Percentiles rank a stretch among this genome's conserved stretches.
These are phyloP conservation scores for Lathyrus aphaca DNA, from an alignment of 306 rosid genomes.

Conservation along the genomic window DNA sequence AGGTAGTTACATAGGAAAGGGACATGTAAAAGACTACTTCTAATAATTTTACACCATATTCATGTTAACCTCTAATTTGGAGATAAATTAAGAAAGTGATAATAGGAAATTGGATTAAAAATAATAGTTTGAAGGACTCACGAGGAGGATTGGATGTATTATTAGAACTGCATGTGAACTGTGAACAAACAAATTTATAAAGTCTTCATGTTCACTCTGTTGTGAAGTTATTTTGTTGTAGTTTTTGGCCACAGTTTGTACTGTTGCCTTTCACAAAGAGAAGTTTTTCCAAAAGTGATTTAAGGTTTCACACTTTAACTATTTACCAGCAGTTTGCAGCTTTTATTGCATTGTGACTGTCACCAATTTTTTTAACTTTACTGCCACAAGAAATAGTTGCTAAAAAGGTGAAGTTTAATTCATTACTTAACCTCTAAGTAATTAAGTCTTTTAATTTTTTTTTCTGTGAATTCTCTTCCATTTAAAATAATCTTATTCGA, in stretches of 20 bases:
- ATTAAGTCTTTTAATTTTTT: too few relatives aligned
- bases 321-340: neutral
- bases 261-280: neutral
- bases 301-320: constrained; percentile 4
- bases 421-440: neutral
- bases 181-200: too few relatives aligned
- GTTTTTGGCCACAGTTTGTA: neutral
- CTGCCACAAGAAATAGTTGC: neutral
- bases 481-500: too few relatives aligned
- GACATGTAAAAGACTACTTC: neutral
- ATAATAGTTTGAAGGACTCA: neutral
- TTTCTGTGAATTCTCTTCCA: too few relatives aligned
- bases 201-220: constrained; percentile 11
- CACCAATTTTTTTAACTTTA: neutral
- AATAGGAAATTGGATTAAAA: neutral
- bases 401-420: neutral
- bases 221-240: neutral
- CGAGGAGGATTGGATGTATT: neutral
- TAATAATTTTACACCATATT: neutral
- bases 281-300: constrained; percentile 10
- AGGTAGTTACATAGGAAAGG: neutral
- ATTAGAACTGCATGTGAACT: neutral
- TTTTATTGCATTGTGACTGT: neutral
- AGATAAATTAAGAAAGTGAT: neutral
- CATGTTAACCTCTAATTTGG: neutral